These are phyloP conservation scores for Pseudovirgaria hyperparasitica DNA, from an alignment of 2,329 filamentous ascomycete genomes.

Conservation along the genomic window DNA sequence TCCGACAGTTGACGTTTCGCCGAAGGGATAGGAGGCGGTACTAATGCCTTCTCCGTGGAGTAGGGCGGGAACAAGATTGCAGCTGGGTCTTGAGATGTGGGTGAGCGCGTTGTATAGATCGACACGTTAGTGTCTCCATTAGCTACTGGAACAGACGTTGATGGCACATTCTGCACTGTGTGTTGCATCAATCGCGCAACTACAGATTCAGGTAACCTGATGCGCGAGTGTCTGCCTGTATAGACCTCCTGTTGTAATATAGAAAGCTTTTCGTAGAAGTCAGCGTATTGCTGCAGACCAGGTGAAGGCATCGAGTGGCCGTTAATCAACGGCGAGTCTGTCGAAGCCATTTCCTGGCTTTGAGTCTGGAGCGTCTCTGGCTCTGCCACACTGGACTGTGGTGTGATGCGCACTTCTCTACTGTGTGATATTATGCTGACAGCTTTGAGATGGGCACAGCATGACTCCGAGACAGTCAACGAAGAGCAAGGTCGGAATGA, in stretches of 20 bases:
- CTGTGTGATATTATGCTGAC: no score
- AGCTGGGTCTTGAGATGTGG: slow-evolving; percentile 3
- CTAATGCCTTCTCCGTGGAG: no score
- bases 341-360: slow-evolving; percentile 5
- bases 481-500: no score
- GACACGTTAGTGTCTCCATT: slow-evolving; percentile 4
- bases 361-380: no score
- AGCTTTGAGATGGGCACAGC: no score
- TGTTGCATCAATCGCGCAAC: slow-evolving; percentile 28
- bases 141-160: slow-evolving; percentile 2
- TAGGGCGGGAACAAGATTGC: no score
- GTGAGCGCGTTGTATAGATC: slow-evolving; percentile 1
- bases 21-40: no score
- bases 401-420: no score
- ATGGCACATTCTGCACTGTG: slow-evolving; percentile 10
- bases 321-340: slow-evolving; percentile 17
- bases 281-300: slow-evolving; percentile 29
- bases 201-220: slow-evolving; percentile 44
- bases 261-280: slow-evolving; percentile 63
- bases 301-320: slow-evolving; percentile 22
- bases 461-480: no score
- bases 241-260: slow-evolving; percentile 69
- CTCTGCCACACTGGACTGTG: no score
- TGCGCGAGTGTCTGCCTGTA: slow-evolving; percentile 57
- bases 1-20: slow-evolving; percentile 44